Evolutionary conservation across 129 eudicot genomes (phyloP), one percentile per base, ranked within the genome.

Genomic region (Erigeron canadensis): DNA sequence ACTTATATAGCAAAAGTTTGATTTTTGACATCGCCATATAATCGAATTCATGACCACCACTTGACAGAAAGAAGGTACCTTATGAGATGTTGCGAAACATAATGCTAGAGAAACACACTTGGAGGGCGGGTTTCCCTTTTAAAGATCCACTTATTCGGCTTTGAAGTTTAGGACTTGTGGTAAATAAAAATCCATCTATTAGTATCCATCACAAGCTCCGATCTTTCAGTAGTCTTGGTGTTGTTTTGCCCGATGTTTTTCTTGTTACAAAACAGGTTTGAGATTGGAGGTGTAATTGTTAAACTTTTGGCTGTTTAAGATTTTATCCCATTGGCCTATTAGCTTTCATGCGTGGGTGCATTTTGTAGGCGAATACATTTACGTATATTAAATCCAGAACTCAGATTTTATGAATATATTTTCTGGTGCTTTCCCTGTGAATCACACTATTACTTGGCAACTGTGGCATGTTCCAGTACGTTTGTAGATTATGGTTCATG

Each of bases 361-460:
- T 76, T 68, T 68, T 62, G 76, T 70, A 77, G 81, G 77, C 63
- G 81, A 63, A 70, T 64, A 69, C 76, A n/a, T 48, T 77, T n/a
- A 47, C 70, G 60, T 77, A 61, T 5, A 60, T 77, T 77, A 56
- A 60, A 77, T 55, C 58, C 80, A 37, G 62, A 57, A 45, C 67
- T 69, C 69, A 62, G 63, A 48, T 77, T n/a, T 54, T 77, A 76
- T 40, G 46, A 77, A 60, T 77, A 48, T 60, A 40, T 59, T 9
- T 28, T 58, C 12, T 41, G 64, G 53, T 70, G 72, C 19, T 67
- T 67, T 67, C 46, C 6, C n/a, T 18, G 15, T 5, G 15, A 48
- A 67, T 47, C 51, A 21, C 48, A n/a, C n/a, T 48, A 28, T n/a
- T n/a, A n/a, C n/a, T 67, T 75, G 41, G 50, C 23, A 38, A 65